Base-by-base conservation (phyloP, 2,329 filamentous ascomycete genomes). In the Colletotrichum viniferum region DNA sequence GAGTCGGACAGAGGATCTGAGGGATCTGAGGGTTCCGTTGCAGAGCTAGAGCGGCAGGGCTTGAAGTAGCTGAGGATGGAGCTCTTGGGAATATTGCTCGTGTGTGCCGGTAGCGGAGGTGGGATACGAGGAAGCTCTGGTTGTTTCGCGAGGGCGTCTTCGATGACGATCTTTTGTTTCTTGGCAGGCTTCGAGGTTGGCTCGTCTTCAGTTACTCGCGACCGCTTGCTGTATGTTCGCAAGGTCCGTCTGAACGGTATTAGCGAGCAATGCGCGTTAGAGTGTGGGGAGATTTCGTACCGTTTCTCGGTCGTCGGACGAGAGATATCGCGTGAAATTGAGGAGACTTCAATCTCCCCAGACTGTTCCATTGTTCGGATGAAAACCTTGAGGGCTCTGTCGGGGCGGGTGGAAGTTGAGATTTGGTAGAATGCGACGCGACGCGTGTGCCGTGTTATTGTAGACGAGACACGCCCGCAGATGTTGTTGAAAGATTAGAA, bases 11-110 rank as follows among this genome's bases (percentile, higher is more conserved):
- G 24, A n/a, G 43, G 21, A n/a, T 77, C 75, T 16, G 71, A 73
- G 24, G 68, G 66, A n/a, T 77, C 75, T 16, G 74, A 75, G 16
- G 68, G 66, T 16, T 71, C 64, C 4, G 60, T 65, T 9, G 60
- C 52, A 1, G 74, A 75, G 63, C 71, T 77, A 6, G 77, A 77
- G 6, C 73, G 77, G 58, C 73, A 74, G 3, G 82, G 85, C 48
- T 84, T 84, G 77, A 87, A 87, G 74, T 87, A 87, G 70, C 78
- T 83, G 63, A 87, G 76, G 7, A 87, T 87, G 0, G 85, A 86
- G 0, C 81, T 80, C 66, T 83, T 86, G 69, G 79, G 68, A 7
- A 77, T 75, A 7, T 68, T 77, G 62, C 63, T 77, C 12, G 73
- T 21, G 12, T 70, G 43, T 7, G 74, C 36, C 9, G 43, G n/a